Percentiles rank a stretch among this genome's conserved stretches.
Evolutionary conservation across 257 asterid species (phyloP).

Genomic region (Ophiorrhiza pumila): DNA sequence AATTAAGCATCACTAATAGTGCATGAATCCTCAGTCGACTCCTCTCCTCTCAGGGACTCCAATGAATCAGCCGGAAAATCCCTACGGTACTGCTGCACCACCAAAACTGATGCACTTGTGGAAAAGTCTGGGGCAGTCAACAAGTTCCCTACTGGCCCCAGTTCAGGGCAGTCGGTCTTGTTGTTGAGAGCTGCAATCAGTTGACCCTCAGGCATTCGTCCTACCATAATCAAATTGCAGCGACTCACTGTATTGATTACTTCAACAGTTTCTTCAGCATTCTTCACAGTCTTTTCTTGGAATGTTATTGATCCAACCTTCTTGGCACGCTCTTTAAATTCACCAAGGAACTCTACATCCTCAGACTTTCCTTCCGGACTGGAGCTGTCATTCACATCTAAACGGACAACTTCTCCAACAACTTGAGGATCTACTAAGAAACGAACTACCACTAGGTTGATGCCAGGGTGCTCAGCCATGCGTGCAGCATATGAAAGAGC

Average conservation of each 20-base stretch:
- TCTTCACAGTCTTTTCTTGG: conserved; percentile 29
- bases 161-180: conserved; percentile 44
- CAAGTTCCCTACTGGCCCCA: conserved; percentile 52
- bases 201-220: conserved; percentile 48
- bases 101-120: conserved; percentile 51
- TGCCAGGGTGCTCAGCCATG: conserved; percentile 64
- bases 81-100: conserved; percentile 53
- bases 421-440: conserved; percentile 33
- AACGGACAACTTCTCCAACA: conserved; percentile 17
- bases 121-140: conserved; percentile 36
- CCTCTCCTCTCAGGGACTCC: conserved; percentile 33
- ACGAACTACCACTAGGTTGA: conserved; percentile 32
- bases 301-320: conserved; percentile 30
- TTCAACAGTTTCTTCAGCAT: conserved; percentile 23
- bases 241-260: conserved; percentile 19
- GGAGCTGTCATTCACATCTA: conserved; percentile 17
- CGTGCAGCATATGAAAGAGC: conserved; percentile 50
- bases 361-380: conserved; percentile 11
- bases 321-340: conserved; percentile 22
- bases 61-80: conserved; percentile 32
- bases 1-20: background rate
- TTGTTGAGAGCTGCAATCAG: conserved; percentile 29
- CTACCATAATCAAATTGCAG: conserved; percentile 47
- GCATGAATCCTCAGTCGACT: conserved; percentile 1
- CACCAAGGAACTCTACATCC: conserved; percentile 32